Percentiles rank a stretch among this genome's conserved stretches.
These are phyloP conservation scores for Colletotrichum karsti DNA, from an alignment of 2,329 filamentous ascomycete genomes.

Conservation along the genomic window DNA sequence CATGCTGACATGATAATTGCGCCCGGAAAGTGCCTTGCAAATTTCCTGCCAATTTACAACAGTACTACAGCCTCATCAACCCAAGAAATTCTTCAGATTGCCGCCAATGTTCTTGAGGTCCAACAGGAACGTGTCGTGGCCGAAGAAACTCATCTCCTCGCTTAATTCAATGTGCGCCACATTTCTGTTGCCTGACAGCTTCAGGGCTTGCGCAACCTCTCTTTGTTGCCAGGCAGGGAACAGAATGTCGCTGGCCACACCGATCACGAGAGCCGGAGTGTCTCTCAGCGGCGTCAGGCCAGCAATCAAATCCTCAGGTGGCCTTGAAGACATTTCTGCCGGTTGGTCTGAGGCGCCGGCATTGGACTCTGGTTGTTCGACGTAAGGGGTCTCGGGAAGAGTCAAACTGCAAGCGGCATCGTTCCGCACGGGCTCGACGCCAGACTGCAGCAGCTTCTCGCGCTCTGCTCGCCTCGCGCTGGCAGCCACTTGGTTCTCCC, in stretches of 20 bases:
- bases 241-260: conserved; percentile 93
- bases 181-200: conserved; percentile 77
- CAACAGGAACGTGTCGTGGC: conserved; percentile 94
- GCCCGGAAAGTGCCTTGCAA: too few relatives aligned
- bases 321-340: conserved; percentile 51
- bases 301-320: conserved; percentile 81
- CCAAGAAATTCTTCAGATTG: conserved; percentile 80
- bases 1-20: too few relatives aligned
- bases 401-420: conserved; percentile 78
- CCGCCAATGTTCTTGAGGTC: conserved; percentile 94
- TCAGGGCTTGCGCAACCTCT: conserved; percentile 87
- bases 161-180: conserved; percentile 92
- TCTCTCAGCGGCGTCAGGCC: conserved; percentile 78
- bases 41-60: too few relatives aligned
- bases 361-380: conserved; percentile 74
- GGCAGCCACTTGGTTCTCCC: conserved; percentile 72
- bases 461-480: conserved; percentile 69
- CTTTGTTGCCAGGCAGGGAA: conserved; percentile 99
- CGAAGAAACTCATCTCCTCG: conserved; percentile 93
- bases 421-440: conserved; percentile 39
- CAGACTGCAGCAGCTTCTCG: conserved; percentile 62
- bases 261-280: conserved; percentile 87
- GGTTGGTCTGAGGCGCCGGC: conserved; percentile 42
- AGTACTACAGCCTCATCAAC: conserved; percentile 44
- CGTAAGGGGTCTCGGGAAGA: conserved; percentile 83